Evolutionary conservation across 1,139 yeast genomes (phyloP).

Genomic region (Kodamaea suecica): DNA sequence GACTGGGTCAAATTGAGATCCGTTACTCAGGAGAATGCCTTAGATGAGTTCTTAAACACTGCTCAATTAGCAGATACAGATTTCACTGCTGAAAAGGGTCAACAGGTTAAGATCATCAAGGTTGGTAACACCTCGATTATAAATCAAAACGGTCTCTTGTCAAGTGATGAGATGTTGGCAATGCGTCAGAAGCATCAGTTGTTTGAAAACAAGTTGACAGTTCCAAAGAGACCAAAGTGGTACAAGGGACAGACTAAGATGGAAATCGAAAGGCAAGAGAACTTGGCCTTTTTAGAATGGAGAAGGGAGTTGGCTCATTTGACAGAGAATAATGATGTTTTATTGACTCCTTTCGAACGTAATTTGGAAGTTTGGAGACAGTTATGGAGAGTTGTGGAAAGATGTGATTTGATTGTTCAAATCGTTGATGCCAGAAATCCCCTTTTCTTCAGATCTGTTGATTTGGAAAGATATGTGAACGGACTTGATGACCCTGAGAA

Average conservation of each 20-base stretch:
- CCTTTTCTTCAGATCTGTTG: slow-evolving; percentile 81
- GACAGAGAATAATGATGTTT: slow-evolving; percentile 77
- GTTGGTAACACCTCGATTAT: slow-evolving; percentile 60
- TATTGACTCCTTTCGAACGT: slow-evolving; percentile 95
- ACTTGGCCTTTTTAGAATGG: slow-evolving; percentile 90
- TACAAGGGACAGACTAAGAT: slow-evolving; percentile 62
- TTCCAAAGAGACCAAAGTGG: slow-evolving; percentile 95
- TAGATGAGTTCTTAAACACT: slow-evolving; percentile 91
- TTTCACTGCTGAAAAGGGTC: slow-evolving; percentile 85
- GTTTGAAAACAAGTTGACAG: slow-evolving; percentile 78
- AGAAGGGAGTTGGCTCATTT: slow-evolving; percentile 81
- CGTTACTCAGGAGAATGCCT: slow-evolving; percentile 89
- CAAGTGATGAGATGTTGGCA: slow-evolving; percentile 63
- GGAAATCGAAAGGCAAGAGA: slow-evolving; percentile 84
- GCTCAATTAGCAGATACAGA: slow-evolving; percentile 96
- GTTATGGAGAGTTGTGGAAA: slow-evolving; percentile 95
- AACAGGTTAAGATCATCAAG: slow-evolving; percentile 80
- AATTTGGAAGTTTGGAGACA: slow-evolving; percentile 98
- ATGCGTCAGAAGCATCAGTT: slow-evolving; percentile 66
- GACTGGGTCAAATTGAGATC: slow-evolving; percentile 88
- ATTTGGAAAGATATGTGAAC: slow-evolving; percentile 78
- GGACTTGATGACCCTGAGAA: slow-evolving; percentile 57
- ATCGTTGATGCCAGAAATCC: slow-evolving; percentile 98
- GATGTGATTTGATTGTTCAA: slow-evolving; percentile 92
- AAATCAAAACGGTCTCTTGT: slow-evolving; percentile 49